Percentiles rank a stretch among this genome's conserved stretches.
phyloP scores from a whole-genome alignment of 2,329 filamentous ascomycete species.

The Fusarium buharicum region DNA sequence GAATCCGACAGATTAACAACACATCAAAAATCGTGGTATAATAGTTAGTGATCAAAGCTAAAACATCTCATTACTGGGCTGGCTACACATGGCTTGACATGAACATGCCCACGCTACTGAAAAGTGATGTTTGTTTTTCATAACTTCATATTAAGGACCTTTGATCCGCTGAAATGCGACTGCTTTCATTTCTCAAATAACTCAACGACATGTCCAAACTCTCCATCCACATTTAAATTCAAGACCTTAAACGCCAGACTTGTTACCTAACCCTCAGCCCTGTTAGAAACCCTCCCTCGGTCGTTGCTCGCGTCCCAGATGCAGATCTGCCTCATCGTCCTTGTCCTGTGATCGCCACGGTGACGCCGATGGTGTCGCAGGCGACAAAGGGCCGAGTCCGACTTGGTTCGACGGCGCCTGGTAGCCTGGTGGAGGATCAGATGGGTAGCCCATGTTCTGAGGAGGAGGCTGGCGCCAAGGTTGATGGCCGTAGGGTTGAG shows the following conservation, averaged over 20 bases:
- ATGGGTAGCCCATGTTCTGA: constrained; percentile 37
- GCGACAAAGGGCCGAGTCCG: constrained; percentile 44
- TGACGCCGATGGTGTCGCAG: constrained; percentile 42
- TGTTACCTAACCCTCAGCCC: not conserved
- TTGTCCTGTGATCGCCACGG: constrained; percentile 45
- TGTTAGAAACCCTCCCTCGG: constrained; percentile 50
- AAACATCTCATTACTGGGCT: not conserved
- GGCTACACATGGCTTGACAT: too few relatives aligned
- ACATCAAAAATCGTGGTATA: too few relatives aligned
- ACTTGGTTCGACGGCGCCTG: constrained; percentile 49
- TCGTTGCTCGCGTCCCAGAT: constrained; percentile 47
- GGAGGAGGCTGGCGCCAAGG: constrained; percentile 46
- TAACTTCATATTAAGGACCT: constrained; percentile 4
- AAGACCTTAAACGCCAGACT: constrained; percentile 37
- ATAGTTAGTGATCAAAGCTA: too few relatives aligned
- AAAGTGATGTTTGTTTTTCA: not conserved
- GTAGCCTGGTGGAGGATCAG: constrained; percentile 50
- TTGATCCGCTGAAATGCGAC: not conserved
- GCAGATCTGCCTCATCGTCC: constrained; percentile 48
- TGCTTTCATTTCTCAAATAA: not conserved
- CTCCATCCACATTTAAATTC: constrained; percentile 1
- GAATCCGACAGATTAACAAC: too few relatives aligned
- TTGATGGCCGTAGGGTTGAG: constrained; percentile 45
- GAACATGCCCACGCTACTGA: not conserved
- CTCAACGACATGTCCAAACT: not conserved